Conservation (phyloP, 164 flowering plant species). For the Vitis cinerea region DNA sequence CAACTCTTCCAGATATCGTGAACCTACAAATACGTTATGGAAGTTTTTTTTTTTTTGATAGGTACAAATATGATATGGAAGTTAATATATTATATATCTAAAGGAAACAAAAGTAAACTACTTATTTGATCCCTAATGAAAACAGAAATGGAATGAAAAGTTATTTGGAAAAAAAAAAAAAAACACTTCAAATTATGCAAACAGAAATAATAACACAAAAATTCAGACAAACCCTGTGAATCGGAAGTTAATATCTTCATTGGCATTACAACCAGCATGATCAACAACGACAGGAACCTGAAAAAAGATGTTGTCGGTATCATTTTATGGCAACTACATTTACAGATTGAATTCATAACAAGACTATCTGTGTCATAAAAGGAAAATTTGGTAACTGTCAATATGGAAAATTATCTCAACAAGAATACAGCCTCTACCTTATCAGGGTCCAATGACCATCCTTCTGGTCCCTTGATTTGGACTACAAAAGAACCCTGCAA, state of each 20-base stretch:
- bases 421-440: constrained; percentile 37
- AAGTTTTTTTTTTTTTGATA: too few relatives aligned
- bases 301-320: not conserved
- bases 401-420: not conserved
- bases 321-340: constrained; percentile 6
- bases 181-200: not conserved
- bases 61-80: too few relatives aligned
- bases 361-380: too few relatives aligned
- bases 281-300: constrained; percentile 89
- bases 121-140: constrained; percentile 4
- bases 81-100: too few relatives aligned
- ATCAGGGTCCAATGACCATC: constrained; percentile 96
- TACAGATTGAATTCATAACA: too few relatives aligned
- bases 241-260: constrained; percentile 87
- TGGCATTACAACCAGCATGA: constrained; percentile 82
- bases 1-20: constrained; percentile 79
- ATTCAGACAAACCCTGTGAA: constrained; percentile 79
- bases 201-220: constrained; percentile 3
- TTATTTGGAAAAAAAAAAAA: not conserved
- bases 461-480: constrained; percentile 85
- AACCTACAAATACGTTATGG: constrained; percentile 47
- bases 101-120: not conserved
- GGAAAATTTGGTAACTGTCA: not conserved
- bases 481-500: constrained; percentile 84
- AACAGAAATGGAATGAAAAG: not conserved